A percentile compares a stretch with the other conserved stretches of the same genome.
Evolutionary conservation across 257 asterid species (phyloP).

Genomic region (Solanum ahanhuiri): DNA sequence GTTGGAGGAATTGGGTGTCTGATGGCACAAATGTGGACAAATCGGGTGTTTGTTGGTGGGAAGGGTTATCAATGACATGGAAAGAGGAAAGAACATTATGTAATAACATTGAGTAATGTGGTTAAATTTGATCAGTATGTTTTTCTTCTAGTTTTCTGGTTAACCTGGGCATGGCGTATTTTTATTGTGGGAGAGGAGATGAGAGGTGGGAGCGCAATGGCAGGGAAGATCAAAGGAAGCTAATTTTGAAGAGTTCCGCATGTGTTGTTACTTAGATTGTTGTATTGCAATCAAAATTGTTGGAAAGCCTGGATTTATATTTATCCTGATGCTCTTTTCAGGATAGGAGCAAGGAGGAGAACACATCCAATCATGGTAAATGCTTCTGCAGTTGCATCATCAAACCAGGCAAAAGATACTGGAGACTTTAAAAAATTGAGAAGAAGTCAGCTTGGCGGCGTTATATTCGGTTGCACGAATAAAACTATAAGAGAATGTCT

Average conservation of each 20-base stretch:
- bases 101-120: background rate
- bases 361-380: conserved; percentile 4
- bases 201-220: background rate
- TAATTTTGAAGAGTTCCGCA: background rate
- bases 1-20: background rate
- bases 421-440: conserved; percentile 15
- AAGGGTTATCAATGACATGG: background rate
- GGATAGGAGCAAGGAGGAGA: conserved; percentile 40
- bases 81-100: background rate
- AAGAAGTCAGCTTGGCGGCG: conserved; percentile 26
- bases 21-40: background rate
- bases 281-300: background rate
- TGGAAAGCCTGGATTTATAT: background rate
- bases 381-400: conserved; percentile 9
- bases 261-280: background rate
- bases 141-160: background rate
- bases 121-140: background rate
- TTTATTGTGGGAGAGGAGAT: background rate
- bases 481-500: conserved; percentile 26
- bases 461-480: conserved; percentile 33
- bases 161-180: background rate
- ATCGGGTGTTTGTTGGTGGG: background rate
- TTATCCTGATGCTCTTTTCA: conserved; percentile 10
- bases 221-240: background rate
- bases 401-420: background rate